Evolutionary conservation across 2,329 filamentous ascomycete genomes (phyloP).

Genomic region (Fusarium concolor): DNA sequence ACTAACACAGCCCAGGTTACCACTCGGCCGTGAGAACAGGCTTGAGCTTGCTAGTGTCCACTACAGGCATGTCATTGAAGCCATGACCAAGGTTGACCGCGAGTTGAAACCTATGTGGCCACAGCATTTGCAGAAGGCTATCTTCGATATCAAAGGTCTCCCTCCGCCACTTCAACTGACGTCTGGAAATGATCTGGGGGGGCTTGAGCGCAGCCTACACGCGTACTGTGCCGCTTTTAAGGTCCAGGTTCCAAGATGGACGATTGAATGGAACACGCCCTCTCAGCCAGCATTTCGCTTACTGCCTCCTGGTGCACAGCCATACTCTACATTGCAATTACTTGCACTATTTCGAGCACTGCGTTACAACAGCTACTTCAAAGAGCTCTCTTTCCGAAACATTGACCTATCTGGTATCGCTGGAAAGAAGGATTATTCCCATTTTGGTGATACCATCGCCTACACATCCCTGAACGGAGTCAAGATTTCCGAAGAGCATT

Average conservation of each 20-base stretch:
- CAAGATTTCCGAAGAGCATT: constrained; percentile 61
- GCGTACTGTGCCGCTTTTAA: constrained; percentile 66
- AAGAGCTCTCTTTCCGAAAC: constrained; percentile 65
- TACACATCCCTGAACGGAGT: constrained; percentile 65
- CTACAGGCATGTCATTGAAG: constrained; percentile 65
- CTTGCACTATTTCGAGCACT: constrained; percentile 68
- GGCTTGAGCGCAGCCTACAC: constrained; percentile 65
- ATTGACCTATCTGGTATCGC: constrained; percentile 60
- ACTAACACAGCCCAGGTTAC: constrained; percentile 50
- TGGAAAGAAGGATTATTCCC: constrained; percentile 57
- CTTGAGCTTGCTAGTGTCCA: constrained; percentile 66
- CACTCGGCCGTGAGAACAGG: constrained; percentile 57
- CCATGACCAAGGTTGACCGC: constrained; percentile 65
- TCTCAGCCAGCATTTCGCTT: constrained; percentile 65
- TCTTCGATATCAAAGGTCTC: constrained; percentile 65
- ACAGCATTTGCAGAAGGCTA: constrained; percentile 63
- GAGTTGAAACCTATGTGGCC: constrained; percentile 70
- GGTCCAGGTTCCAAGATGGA: constrained; percentile 64
- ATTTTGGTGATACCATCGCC: constrained; percentile 60
- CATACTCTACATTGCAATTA: constrained; percentile 64
- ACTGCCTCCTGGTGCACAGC: constrained; percentile 54
- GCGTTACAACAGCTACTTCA: constrained; percentile 70
- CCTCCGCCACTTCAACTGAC: constrained; percentile 65
- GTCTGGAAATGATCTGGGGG: constrained; percentile 66
- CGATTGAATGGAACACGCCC: constrained; percentile 57